Conservation (phyloP, 129 eudicot genomes). For the Glebionis coronaria region DNA sequence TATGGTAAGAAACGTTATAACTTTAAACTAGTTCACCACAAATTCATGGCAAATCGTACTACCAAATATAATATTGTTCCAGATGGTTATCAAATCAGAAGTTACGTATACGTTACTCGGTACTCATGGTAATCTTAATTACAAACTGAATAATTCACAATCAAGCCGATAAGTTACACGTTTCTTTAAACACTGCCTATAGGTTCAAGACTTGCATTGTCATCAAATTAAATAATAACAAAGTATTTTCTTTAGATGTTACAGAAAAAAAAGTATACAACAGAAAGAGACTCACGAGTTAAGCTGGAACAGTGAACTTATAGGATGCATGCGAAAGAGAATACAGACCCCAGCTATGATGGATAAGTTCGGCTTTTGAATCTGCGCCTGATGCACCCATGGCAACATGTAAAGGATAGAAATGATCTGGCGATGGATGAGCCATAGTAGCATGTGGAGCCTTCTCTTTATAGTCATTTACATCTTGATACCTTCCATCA, state of each 20-base stretch:
- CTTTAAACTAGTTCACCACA: not conserved
- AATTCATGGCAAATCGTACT: not conserved
- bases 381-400: constrained; percentile 76
- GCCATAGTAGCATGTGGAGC: constrained; percentile 75
- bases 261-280: not conserved
- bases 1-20: too few relatives aligned
- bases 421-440: constrained; percentile 79
- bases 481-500: constrained; percentile 74
- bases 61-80: not conserved
- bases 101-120: constrained; percentile 1
- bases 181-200: not conserved
- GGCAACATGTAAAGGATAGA: constrained; percentile 86
- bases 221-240: not conserved
- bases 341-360: constrained; percentile 57
- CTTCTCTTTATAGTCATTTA: constrained; percentile 53
- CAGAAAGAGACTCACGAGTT: not conserved
- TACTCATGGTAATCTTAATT: not conserved
- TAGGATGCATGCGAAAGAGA: constrained; percentile 74
- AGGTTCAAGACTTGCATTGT: not conserved
- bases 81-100: not conserved
- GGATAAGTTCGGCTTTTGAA: constrained; percentile 70
- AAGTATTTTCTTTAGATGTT: too few relatives aligned
- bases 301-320: constrained; percentile 40
- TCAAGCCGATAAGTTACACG: not conserved
- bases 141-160: constrained; percentile 12